Percentiles rank a stretch among this genome's conserved stretches.
Conservation (phyloP, 202 grass and related monocot genomes). For the Schoenoplectus triqueter region DNA sequence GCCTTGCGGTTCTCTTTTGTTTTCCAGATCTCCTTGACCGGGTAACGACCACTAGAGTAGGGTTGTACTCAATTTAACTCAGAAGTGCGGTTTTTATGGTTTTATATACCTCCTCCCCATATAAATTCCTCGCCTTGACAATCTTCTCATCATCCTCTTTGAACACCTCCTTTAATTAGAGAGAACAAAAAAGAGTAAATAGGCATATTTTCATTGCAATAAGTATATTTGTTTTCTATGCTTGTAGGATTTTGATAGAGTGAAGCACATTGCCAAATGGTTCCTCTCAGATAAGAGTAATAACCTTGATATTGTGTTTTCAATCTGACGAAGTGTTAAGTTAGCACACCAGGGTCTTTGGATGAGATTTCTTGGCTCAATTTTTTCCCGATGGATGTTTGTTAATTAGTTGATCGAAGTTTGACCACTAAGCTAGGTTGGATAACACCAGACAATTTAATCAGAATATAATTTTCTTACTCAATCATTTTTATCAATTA, state of each 20-base stretch:
- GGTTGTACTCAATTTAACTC: neutral
- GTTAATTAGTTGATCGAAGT: too few species aligned
- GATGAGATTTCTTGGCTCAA: too few species aligned
- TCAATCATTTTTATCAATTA: too few species aligned
- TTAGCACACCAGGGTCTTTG: too few species aligned
- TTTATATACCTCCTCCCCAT: constrained; percentile 17
- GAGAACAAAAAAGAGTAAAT: neutral
- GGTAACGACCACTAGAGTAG: constrained; percentile 47
- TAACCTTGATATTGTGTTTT: too few species aligned
- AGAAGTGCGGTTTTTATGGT: neutral
- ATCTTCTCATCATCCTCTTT: constrained; percentile 17
- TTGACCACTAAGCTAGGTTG: neutral
- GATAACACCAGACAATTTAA: neutral
- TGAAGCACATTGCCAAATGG: too few species aligned
- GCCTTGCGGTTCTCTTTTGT: constrained; percentile 51
- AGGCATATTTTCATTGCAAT: too few species aligned
- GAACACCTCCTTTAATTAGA: constrained; percentile 6
- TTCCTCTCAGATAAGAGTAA: too few species aligned
- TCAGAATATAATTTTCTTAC: neutral
- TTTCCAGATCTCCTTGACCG: constrained; percentile 59
- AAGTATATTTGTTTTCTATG: too few species aligned
- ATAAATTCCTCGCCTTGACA: neutral
- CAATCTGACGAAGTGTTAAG: too few species aligned
- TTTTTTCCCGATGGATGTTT: too few species aligned
- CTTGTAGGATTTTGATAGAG: too few species aligned